Base-by-base conservation (phyloP, 306 rosid species). In the Cucurbita ficifolia region DNA sequence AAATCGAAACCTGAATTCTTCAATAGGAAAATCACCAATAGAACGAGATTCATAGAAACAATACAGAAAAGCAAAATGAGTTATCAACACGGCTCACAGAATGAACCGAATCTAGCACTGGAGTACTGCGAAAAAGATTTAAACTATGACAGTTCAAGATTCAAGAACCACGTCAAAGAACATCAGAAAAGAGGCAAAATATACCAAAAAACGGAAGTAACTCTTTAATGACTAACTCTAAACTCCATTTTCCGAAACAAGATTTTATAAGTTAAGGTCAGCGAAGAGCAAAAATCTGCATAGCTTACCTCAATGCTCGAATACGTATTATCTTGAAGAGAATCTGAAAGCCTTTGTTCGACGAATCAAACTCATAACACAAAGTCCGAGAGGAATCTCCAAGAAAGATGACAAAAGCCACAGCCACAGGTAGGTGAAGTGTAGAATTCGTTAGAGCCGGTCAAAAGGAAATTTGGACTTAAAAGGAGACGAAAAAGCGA, bases 301-400 rank as follows among this genome's bases (percentile, higher is more conserved):
- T 0, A 7, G 35, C 51, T 61, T 79, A 79, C 82, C 75, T 51
- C 65, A 29, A 55, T 19, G 42, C 67, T 18, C 53, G 62, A 19
- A 74, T 33, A 45, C 29, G 43, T 2, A 45, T 16, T 42, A 48
- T 19, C 7, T 48, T 22, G 4, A 6, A 48, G 12, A 46, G 42
- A 50, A 12, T 21, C 8, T 19, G 39, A 7, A 7, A 33, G 42
- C 74, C 74, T 22, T 48, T 69, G 54, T 50, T 48, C 43, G 38
- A 69, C 0, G 40, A 68, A 69, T 46, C 22, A 49, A 61, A 6
- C 10, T 33, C 43, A 33, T 7, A 16, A 59, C 19, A 13, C 43
- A 10, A 59, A 59, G 6, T 2, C 6, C 43, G 67, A 59, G 43
- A 59, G 67, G 46, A 61, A 61, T 61, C 43, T 16, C 46, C n/a